Conservation (phyloP, 176 grass and related monocot genomes). For the Oryza longistaminata region DNA sequence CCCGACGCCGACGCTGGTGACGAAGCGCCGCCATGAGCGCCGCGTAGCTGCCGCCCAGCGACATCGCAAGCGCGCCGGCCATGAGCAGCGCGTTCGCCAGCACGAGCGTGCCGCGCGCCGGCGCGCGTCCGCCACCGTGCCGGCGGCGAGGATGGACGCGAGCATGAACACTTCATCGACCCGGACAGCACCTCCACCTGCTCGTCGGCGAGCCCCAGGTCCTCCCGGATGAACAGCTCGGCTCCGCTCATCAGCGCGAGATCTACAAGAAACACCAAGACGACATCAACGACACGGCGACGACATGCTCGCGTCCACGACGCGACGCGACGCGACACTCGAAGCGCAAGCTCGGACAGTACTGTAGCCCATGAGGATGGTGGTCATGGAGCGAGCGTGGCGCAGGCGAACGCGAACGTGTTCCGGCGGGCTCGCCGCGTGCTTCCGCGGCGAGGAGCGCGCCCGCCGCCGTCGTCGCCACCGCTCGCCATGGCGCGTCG, state of each 20-base stretch:
- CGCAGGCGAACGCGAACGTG: slow-evolving; percentile 21
- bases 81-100: slow-evolving; percentile 37
- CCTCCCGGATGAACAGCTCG: slow-evolving; percentile 45
- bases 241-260: slow-evolving; percentile 48
- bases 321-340: background rate
- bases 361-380: slow-evolving; percentile 45
- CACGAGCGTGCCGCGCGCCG: slow-evolving; percentile 26
- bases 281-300: background rate
- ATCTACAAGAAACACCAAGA: slow-evolving; percentile 9
- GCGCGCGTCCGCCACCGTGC: slow-evolving; percentile 16
- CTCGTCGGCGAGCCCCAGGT: slow-evolving; percentile 30
- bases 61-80: slow-evolving; percentile 34
- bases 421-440: background rate
- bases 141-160: slow-evolving; percentile 31
- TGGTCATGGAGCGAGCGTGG: slow-evolving; percentile 39
- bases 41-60: slow-evolving; percentile 17
- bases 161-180: slow-evolving; percentile 37
- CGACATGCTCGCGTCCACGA: background rate
- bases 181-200: slow-evolving; percentile 40
- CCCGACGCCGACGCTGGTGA: slow-evolving; percentile 38
- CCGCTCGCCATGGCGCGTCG: background rate
- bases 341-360: background rate
- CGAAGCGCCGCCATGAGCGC: slow-evolving; percentile 39
- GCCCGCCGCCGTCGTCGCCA: background rate
- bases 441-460: background rate